phyloP scores from a whole-genome alignment of 352 stramenopile genomes.

The Phytophthora sansomeana region DNA sequence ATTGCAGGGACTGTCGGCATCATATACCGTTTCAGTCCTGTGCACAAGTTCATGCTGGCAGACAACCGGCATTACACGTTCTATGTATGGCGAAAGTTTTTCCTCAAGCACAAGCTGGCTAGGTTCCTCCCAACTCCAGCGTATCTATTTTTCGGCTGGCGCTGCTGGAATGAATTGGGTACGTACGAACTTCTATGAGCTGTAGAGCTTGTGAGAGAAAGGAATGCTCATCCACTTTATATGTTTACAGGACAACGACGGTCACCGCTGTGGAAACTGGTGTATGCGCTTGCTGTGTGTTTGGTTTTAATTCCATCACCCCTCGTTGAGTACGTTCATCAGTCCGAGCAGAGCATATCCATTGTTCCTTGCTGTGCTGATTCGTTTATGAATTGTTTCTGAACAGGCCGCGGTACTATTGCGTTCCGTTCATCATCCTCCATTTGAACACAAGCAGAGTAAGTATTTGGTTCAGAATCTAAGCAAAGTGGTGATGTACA shows the following conservation, averaged over 20 bases:
- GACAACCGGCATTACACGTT: constrained; percentile 95
- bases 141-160: constrained; percentile 77
- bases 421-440: constrained; percentile 81
- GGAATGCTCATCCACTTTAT: neutral
- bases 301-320: constrained; percentile 89
- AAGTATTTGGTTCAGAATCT: constrained; percentile 15
- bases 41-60: constrained; percentile 92
- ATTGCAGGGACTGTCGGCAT: constrained; percentile 35
- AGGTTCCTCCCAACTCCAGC: constrained; percentile 70
- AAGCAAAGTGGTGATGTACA: constrained; percentile 2
- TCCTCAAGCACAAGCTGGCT: constrained; percentile 70
- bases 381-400: constrained; percentile 16
- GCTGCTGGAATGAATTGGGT: constrained; percentile 73
- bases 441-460: constrained; percentile 82
- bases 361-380: neutral
- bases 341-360: neutral
- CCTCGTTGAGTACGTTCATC: constrained; percentile 82
- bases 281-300: constrained; percentile 74
- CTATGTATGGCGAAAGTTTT: constrained; percentile 92
- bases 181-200: constrained; percentile 45
- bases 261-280: constrained; percentile 79
- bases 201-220: too few relatives aligned
- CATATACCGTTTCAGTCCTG: constrained; percentile 75
- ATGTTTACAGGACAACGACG: constrained; percentile 48
- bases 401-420: constrained; percentile 81